phyloP scores from a whole-genome alignment of 805 yeast species.

The Diddensiella santjacobensis region DNA sequence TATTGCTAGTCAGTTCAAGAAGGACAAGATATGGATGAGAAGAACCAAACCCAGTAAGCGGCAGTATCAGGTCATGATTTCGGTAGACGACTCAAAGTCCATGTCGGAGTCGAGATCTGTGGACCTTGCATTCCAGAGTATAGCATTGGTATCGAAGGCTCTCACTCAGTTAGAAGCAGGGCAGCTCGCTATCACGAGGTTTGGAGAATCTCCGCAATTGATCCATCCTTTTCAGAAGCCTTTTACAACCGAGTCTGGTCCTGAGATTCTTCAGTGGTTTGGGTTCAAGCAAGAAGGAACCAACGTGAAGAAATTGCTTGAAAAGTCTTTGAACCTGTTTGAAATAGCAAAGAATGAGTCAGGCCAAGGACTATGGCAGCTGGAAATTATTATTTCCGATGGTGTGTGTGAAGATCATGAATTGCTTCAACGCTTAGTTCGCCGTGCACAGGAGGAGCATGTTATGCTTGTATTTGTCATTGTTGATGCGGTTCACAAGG shows the following conservation, averaged over 20 bases:
- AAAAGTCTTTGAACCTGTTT: constrained; percentile 69
- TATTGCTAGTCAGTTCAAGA: constrained; percentile 95
- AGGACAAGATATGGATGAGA: constrained; percentile 97
- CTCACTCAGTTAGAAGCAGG: constrained; percentile 93
- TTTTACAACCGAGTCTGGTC: constrained; percentile 79
- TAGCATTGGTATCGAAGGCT: constrained; percentile 90
- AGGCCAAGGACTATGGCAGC: constrained; percentile 73
- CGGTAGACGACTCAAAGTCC: constrained; percentile 95
- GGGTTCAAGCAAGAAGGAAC: constrained; percentile 86
- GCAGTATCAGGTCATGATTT: constrained; percentile 95
- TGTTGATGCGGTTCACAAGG: constrained; percentile 77
- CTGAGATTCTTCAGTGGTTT: constrained; percentile 79
- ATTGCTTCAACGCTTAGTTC: constrained; percentile 73
- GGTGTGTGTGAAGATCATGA: constrained; percentile 97
- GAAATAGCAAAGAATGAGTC: constrained; percentile 46
- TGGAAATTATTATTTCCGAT: constrained; percentile 89
- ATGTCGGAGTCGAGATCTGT: constrained; percentile 93
- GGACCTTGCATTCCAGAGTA: constrained; percentile 88
- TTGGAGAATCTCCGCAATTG: constrained; percentile 78
- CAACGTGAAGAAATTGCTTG: constrained; percentile 70
- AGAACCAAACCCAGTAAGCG: constrained; percentile 97
- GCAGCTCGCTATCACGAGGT: constrained; percentile 81
- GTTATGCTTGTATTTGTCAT: constrained; percentile 94
- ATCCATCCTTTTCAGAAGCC: constrained; percentile 89
- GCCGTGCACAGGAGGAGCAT: constrained; percentile 86